These are phyloP conservation scores for Yamadazyma atmosphaerica DNA, from an alignment of 1,139 yeast species.

Conservation along the genomic window DNA sequence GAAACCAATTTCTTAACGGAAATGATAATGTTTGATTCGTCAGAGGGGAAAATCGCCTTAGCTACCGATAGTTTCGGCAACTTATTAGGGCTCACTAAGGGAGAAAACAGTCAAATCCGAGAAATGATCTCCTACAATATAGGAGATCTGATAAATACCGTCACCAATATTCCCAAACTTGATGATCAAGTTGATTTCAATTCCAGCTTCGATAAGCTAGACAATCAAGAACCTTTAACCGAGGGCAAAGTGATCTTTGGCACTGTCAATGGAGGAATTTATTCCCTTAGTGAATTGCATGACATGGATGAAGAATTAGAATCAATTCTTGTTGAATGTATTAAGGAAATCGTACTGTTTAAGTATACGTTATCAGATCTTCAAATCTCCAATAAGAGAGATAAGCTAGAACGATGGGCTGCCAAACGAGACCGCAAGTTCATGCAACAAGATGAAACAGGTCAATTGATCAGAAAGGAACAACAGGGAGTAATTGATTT, in stretches of 20 bases:
- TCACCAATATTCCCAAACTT: conserved; percentile 13
- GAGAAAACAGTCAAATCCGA: conserved; percentile 5
- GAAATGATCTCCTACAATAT: conserved; percentile 24
- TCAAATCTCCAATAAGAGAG: conserved; percentile 13
- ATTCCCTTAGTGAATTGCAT: conserved; percentile 21
- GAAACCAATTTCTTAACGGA: conserved; percentile 14
- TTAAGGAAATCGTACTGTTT: conserved; percentile 16
- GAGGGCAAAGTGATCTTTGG: conserved; percentile 27
- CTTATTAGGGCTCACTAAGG: conserved; percentile 17
- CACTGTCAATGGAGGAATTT: conserved; percentile 39
- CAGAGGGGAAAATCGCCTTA: conserved; percentile 9
- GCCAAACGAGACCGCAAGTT: conserved; percentile 10
- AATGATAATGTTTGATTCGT: conserved; percentile 3
- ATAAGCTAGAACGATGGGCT: conserved; percentile 13
- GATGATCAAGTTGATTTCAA: conserved; percentile 9
- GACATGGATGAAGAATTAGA: conserved; percentile 26
- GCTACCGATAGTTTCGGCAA: conserved; percentile 37
- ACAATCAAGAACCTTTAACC: conserved; percentile 3
- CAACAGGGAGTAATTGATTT: conserved; percentile 20
- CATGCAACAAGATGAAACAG: conserved; percentile 17
- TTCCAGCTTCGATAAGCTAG: conserved; percentile 10
- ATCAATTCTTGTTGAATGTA: conserved; percentile 14
- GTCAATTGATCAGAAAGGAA: conserved; percentile 11
- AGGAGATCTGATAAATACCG: conserved; percentile 34
- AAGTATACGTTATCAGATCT: conserved; percentile 15